Percentiles rank a stretch among this genome's conserved stretches.
These are phyloP conservation scores for Fraxinus excelsior DNA, from an alignment of 257 asterid species.

Conservation along the genomic window DNA sequence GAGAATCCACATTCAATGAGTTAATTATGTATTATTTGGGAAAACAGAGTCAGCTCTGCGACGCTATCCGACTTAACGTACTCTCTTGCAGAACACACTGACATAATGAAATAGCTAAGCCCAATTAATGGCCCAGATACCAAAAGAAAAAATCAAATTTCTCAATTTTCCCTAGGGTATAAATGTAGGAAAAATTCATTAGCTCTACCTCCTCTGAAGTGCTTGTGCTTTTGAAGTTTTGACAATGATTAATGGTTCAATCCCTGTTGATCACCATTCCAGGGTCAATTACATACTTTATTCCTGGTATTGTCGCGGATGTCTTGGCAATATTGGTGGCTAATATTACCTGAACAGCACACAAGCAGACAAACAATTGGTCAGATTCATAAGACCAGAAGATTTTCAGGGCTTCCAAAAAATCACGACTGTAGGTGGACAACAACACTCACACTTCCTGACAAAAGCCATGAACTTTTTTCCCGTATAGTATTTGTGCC, in stretches of 20 bases:
- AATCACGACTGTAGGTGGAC: slow-evolving; percentile 10
- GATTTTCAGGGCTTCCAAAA: not conserved
- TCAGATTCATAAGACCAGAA: slow-evolving; percentile 20
- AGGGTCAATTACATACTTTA: slow-evolving; percentile 92
- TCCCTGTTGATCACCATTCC: slow-evolving; percentile 90
- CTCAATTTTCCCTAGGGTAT: slow-evolving; percentile 6
- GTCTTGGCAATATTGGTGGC: slow-evolving; percentile 99
- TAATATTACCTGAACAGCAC: slow-evolving; percentile 64
- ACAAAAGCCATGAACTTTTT: slow-evolving; percentile 6
- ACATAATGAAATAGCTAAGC: not conserved
- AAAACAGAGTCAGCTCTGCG: not conserved
- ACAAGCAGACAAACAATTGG: slow-evolving; percentile 28
- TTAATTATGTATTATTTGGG: not conserved
- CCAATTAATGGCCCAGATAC: not conserved
- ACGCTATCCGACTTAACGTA: not conserved
- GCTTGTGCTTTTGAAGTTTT: slow-evolving; percentile 97
- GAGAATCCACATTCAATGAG: not conserved
- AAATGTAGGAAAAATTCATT: slow-evolving; percentile 16
- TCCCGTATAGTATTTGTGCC: not conserved
- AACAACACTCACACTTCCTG: not conserved
- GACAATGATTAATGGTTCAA: slow-evolving; percentile 83
- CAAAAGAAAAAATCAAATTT: not conserved
- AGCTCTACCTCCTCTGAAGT: slow-evolving; percentile 79
- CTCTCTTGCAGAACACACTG: not conserved
- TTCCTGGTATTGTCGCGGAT: slow-evolving; percentile 97